Percentiles rank a stretch among this genome's conserved stretches.
Evolutionary conservation across 495 filamentous ascomycete genomes (phyloP).

Genomic region (Saxophila tyrrhenica): DNA sequence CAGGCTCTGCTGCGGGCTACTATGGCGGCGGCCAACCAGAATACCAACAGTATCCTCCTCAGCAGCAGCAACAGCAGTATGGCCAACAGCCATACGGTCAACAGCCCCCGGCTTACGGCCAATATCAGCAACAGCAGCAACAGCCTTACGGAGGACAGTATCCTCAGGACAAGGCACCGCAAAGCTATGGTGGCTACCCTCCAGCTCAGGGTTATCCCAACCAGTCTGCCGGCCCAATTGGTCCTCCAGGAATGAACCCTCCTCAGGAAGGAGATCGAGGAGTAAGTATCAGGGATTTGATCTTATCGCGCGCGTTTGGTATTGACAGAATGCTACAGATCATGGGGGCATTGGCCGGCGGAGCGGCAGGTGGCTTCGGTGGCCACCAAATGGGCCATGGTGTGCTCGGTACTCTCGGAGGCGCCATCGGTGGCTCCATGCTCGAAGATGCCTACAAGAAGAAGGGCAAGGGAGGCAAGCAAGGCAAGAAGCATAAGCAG

Average conservation of each 20-base stretch:
- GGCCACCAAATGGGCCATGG: constrained; percentile 30
- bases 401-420: constrained; percentile 25
- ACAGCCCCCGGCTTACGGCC: neutral
- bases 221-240: neutral
- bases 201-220: neutral
- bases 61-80: neutral
- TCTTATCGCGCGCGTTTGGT: constrained; percentile 15
- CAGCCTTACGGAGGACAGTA: constrained; percentile 1
- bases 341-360: constrained; percentile 29
- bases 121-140: too few species aligned
- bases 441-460: constrained; percentile 27
- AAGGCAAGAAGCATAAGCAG: constrained; percentile 10
- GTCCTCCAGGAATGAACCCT: neutral
- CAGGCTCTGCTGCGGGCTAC: constrained; percentile 5
- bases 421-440: constrained; percentile 29
- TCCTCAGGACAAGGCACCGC: neutral
- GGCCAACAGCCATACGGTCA: neutral
- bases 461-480: constrained; percentile 4
- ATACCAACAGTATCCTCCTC: constrained; percentile 6
- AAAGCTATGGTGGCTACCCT: neutral
- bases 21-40: constrained; percentile 7
- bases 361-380: constrained; percentile 28
- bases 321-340: constrained; percentile 2
- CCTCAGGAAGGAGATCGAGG: neutral
- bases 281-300: constrained; percentile 1